Base-by-base conservation (phyloP, 2,329 filamentous ascomycete species). In the Cytospora piceicola region DNA sequence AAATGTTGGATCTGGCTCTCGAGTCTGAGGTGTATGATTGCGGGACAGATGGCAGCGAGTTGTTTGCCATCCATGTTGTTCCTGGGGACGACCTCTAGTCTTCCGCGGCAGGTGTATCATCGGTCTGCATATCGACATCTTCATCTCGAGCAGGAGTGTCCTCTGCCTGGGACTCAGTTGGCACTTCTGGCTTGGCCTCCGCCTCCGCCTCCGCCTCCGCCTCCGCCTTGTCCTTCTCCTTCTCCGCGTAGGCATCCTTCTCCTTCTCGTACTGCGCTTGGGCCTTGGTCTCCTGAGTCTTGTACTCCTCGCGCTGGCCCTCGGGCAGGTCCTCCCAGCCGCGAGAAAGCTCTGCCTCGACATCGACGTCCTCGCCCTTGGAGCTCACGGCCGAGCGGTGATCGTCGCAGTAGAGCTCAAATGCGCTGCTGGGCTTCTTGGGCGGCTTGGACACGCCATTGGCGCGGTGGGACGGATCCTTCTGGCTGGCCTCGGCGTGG, bases 331-430 rank as follows among this genome's bases (percentile, higher is more conserved):
- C 81, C 66, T 85, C 82, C 85, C 85, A 88, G 52, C 78, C 77
- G 15, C 79, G 80, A n/a, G 79, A 76, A 11, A 88, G 78, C 76
- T 86, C 84, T 60, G 84, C 82, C n/a, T 86, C 83, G 15, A 85
- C 73, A 64, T 79, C 78, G 22, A 72, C 70, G 20, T 80, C 79
- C 72, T 81, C 81, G 67, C 77, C 73, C 73, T 84, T 80, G 11
- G 77, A 76, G 58, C 80, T 77, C 32, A 84, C 74, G 14, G 74
- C 68, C 7, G 80, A 77, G 56, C 83, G 81, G 67, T 74, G 78
- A 68, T 86, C 83, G 62, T 78, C 77, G 72, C 81, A 85, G 75
- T 83, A 88, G 20, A 87, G 75, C 67, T 86, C 83, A 70, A 85
- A 87, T 3, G 83, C 84, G 69, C 75, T 82, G 67, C 75, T 76